phyloP scores from a whole-genome alignment of 768 basidiomycete genomes.

The Melanogaster broomeanus region DNA sequence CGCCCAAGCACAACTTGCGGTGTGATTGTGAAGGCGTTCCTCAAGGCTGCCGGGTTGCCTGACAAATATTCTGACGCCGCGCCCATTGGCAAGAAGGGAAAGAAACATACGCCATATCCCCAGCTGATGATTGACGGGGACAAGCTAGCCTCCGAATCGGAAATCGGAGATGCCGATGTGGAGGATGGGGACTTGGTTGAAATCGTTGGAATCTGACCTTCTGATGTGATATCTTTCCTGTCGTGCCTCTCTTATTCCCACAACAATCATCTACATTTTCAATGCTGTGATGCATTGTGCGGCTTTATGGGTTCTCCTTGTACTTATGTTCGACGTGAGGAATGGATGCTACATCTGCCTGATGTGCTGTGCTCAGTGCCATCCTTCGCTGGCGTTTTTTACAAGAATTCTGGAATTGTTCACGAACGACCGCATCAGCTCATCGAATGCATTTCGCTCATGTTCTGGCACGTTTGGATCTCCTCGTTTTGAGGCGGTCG shows the following conservation, averaged over 20 bases:
- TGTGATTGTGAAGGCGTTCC: conserved; percentile 72
- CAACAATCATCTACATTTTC: conserved; percentile 2
- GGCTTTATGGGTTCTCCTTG: conserved; percentile 1
- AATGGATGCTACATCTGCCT: not conserved
- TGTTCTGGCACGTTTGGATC: conserved; percentile 59
- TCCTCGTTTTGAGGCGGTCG: conserved; percentile 67
- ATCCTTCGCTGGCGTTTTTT: conserved; percentile 67
- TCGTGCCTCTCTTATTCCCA: not conserved
- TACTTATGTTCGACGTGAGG: not conserved
- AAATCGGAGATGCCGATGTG: conserved; percentile 67
- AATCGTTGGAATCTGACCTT: conserved; percentile 54
- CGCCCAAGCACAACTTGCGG: conserved; percentile 76
- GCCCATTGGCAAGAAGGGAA: conserved; percentile 38
- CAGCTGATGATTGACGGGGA: conserved; percentile 70
- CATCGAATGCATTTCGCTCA: conserved; percentile 81
- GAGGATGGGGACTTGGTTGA: conserved; percentile 85
- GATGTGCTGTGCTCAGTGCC: conserved; percentile 27
- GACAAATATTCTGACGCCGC: conserved; percentile 47
- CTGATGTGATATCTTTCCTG: conserved; percentile 1
- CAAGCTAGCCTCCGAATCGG: conserved; percentile 55
- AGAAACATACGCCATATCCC: conserved; percentile 22
- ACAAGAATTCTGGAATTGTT: conserved; percentile 91
- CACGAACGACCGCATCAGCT: conserved; percentile 88
- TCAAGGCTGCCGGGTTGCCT: conserved; percentile 65
- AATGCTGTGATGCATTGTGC: conserved; percentile 13